Evolutionary conservation across 352 stramenopile species (phyloP), one percentile per base, ranked within the genome.

Genomic region (Pythium aphanidermatum): DNA sequence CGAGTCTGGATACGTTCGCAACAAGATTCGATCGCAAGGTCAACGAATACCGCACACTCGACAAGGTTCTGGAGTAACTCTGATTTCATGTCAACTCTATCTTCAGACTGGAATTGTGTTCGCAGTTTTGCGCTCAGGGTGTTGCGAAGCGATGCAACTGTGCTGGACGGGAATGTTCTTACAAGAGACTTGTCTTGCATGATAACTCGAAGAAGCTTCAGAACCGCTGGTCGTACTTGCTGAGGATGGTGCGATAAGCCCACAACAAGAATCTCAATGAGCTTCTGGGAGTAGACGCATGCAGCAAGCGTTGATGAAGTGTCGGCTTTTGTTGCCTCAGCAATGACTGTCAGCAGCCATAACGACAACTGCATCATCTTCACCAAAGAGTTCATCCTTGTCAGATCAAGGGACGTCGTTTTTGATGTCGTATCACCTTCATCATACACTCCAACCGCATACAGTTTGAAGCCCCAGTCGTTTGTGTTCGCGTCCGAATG

Each of bases 391-490:
- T 34, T 3, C 8, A 35, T 14, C 35, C 37, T 41, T 1, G 14
- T 16, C 6, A 29, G 23, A 13, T 35, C 34, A 0, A 59, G 31
- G 12, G 20, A n/a, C 12, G 20, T 6, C 5, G 20, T 23, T 14
- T 4, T 23, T 38, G 12, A 5, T 8, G 9, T 33, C 31, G 8
- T 29, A 1, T 41, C 28, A 1, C 25, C 35, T 6, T 65, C 55
- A n/a, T 73, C 60, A 33, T 83, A 83, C 16, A 86, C 59, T 3
- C 78, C 79, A 23, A 86, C 60, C 11, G 78, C 83, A 30, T 71
- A 93, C 2, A 96, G 58, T 38, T 91, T 92, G 51, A 88, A 95
- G 0, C 87, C 87, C 87, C 87, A 96, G 50, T 96, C 83, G 29
- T 86, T 89, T n/a, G 79, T 73, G 14, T 65, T 86, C 1, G 60